These are phyloP conservation scores for Kuraishia molischiana DNA, from an alignment of 805 yeast species.

Conservation along the genomic window DNA sequence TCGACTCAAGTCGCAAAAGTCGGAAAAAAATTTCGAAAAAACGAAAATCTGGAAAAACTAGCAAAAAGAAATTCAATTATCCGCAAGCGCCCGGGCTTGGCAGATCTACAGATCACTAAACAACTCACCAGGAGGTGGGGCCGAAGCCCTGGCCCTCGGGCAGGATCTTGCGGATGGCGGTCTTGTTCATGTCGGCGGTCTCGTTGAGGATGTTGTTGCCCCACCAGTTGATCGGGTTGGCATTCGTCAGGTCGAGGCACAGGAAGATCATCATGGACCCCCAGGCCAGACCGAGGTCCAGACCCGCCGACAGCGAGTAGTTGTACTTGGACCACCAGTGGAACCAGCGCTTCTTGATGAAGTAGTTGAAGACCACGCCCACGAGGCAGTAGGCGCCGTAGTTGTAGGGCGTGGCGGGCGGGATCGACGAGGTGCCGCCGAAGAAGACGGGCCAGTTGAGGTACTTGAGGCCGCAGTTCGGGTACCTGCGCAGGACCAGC, in stretches of 20 bases:
- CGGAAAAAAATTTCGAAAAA: no score
- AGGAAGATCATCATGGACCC: constrained; percentile 50
- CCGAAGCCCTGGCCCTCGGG: background rate
- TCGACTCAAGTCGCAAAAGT: no score
- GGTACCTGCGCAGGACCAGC: constrained; percentile 15
- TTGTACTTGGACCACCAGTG: constrained; percentile 51
- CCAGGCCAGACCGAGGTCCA: constrained; percentile 46
- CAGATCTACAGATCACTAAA: no score
- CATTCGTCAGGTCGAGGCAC: constrained; percentile 32
- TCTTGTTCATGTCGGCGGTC: constrained; percentile 4
- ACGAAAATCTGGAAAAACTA: no score
- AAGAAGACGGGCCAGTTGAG: constrained; percentile 65
- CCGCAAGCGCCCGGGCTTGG: no score
- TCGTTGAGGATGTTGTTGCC: constrained; percentile 37
- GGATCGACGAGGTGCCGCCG: constrained; percentile 52
- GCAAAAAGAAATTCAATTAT: no score
- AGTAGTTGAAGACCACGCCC: constrained; percentile 31
- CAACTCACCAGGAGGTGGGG: constrained; percentile 10
- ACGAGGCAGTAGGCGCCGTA: constrained; percentile 31
- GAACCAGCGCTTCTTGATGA: constrained; percentile 35
- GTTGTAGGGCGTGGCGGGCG: constrained; percentile 66
- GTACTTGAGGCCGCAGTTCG: constrained; percentile 27
- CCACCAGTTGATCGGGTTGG: constrained; percentile 48
- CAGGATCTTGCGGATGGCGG: background rate
- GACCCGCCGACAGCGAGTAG: constrained; percentile 25